phyloP scores from a whole-genome alignment of 768 basidiomycete species.

The Phaffia tasmanica region DNA sequence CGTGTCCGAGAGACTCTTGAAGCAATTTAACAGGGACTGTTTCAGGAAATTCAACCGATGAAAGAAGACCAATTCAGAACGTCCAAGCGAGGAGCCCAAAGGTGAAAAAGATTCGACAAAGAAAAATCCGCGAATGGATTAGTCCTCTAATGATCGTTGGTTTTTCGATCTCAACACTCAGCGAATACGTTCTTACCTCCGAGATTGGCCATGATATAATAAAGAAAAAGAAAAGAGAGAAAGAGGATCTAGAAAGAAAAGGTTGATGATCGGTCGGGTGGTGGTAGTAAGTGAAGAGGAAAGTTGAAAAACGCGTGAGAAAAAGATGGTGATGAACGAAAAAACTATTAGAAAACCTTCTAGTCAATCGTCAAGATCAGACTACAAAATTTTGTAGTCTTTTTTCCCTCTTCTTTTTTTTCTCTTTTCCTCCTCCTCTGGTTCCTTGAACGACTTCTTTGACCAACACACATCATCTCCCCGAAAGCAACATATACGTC shows the following conservation, averaged over 20 bases:
- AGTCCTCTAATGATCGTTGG: background rate
- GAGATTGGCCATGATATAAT: conserved; percentile 22
- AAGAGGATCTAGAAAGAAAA: background rate
- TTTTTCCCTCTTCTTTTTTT: no score
- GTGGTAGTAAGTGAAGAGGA: background rate
- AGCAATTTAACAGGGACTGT: conserved; percentile 84
- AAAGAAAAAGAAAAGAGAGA: background rate
- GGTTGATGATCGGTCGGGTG: background rate
- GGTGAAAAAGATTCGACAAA: background rate
- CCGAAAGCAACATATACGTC: no score
- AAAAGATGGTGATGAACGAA: background rate
- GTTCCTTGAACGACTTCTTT: no score
- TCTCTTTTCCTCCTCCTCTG: no score
- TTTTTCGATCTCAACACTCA: background rate
- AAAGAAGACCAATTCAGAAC: background rate
- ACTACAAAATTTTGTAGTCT: no score
- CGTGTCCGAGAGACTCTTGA: conserved; percentile 89
- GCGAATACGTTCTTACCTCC: conserved; percentile 8
- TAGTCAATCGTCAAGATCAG: no score
- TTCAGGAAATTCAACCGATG: background rate
- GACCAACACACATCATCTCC: no score
- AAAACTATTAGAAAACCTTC: no score
- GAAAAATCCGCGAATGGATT: background rate
- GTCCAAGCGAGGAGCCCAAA: background rate
- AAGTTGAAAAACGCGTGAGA: background rate